A percentile compares a stretch with the other conserved stretches of the same genome.
phyloP scores from a whole-genome alignment of 768 basidiomycete species.

The Phylloporus arenicola region DNA sequence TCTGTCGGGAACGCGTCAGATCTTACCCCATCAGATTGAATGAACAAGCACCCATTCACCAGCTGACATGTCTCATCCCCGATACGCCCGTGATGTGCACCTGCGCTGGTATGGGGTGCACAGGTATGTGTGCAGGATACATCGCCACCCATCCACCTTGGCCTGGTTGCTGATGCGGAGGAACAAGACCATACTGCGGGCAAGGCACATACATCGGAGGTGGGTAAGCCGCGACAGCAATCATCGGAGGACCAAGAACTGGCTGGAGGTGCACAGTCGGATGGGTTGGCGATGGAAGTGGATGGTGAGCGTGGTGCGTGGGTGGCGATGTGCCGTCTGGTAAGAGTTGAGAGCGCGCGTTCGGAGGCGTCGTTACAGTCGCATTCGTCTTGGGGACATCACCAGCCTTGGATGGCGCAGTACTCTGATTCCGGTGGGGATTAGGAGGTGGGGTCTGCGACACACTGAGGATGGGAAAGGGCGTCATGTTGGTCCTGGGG shows the following conservation, averaged over 20 bases:
- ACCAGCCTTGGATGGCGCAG: not conserved
- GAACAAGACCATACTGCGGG: conserved; percentile 14
- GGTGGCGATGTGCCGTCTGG: conserved; percentile 3
- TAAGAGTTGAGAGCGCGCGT: not conserved
- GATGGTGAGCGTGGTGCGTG: not conserved
- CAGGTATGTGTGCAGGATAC: conserved; percentile 15
- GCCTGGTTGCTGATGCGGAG: conserved; percentile 11
- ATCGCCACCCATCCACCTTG: conserved; percentile 23
- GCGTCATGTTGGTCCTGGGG: conserved; percentile 5
- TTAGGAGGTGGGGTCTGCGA: not conserved
- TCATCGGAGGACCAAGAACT: conserved; percentile 10
- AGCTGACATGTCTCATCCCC: conserved; percentile 24
- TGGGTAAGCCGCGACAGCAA: conserved; percentile 15
- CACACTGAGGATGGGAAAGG: conserved; percentile 20
- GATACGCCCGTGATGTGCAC: conserved; percentile 18
- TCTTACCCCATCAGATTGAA: not conserved
- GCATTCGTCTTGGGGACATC: conserved; percentile 8
- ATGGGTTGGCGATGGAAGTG: conserved; percentile 13
- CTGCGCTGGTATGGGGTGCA: conserved; percentile 14
- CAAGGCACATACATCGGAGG: conserved; percentile 21
- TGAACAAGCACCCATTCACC: conserved; percentile 6
- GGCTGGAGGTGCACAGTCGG: conserved; percentile 5
- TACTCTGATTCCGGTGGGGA: conserved; percentile 1
- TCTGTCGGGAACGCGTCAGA: not conserved
- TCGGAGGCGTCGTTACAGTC: conserved; percentile 4